Conservation (phyloP, 192 early-diverging fungal genomes). For the Pilaira anomala region DNA sequence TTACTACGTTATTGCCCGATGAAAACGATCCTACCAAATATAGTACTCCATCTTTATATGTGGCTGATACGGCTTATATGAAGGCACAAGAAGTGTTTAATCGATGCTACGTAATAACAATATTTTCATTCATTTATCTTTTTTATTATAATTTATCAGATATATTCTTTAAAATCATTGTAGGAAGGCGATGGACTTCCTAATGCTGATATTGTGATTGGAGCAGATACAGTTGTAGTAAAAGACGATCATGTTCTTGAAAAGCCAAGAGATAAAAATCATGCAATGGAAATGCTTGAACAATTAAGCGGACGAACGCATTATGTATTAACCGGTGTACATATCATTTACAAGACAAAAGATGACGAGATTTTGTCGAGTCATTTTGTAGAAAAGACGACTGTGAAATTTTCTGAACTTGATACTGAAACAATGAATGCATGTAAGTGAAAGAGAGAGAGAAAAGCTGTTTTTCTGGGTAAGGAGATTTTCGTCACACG, state of each 20-base stretch:
- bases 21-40: conserved; percentile 69
- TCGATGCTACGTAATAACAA: conserved; percentile 32
- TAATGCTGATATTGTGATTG: conserved; percentile 44
- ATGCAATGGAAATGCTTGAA: conserved; percentile 63
- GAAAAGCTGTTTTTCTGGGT: conserved; percentile 17
- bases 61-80: conserved; percentile 60
- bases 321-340: conserved; percentile 72
- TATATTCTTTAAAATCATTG: not conserved
- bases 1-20: conserved; percentile 75
- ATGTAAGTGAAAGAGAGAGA: conserved; percentile 31
- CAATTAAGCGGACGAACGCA: conserved; percentile 62
- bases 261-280: conserved; percentile 62
- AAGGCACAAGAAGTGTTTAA: conserved; percentile 72
- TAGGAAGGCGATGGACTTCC: conserved; percentile 12
- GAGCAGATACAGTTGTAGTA: conserved; percentile 1
- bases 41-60: conserved; percentile 59
- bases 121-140: not conserved
- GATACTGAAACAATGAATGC: conserved; percentile 60
- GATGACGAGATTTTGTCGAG: conserved; percentile 19
- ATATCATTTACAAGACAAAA: conserved; percentile 43
- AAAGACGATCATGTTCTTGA: conserved; percentile 63
- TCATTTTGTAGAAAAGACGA: conserved; percentile 58
- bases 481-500: not conserved
- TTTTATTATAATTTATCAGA: not conserved
- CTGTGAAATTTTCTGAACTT: conserved; percentile 63